A percentile compares a stretch with the other conserved stretches of the same genome.
phyloP scores from a whole-genome alignment of 495 filamentous ascomycete species.

The Podospora sp. region DNA sequence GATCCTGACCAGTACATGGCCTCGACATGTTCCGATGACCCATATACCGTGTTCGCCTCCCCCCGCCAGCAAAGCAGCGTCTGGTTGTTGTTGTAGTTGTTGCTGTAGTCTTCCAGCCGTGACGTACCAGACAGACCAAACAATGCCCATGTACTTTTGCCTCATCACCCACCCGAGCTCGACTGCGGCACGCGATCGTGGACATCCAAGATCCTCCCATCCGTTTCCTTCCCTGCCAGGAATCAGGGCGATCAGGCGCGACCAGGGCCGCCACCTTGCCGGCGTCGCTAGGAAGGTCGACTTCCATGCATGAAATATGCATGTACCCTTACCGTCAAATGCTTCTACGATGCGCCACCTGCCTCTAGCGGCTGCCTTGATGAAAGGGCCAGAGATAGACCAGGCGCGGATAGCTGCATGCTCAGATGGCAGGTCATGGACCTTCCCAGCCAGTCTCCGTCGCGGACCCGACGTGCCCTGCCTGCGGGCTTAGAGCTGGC shows the following conservation, averaged over 20 bases:
- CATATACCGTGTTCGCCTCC: conserved; percentile 9
- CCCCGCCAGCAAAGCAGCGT: conserved; percentile 9
- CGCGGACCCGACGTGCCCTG: conserved; percentile 23
- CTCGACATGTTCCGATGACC: conserved; percentile 4
- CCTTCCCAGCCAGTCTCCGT: conserved; percentile 23
- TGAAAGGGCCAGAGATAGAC: conserved; percentile 28
- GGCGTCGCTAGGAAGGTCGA: conserved; percentile 30
- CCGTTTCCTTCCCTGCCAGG: background rate
- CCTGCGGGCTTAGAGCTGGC: conserved; percentile 16
- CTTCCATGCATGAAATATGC: conserved; percentile 41
- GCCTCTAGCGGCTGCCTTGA: conserved; percentile 32
- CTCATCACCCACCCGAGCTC: background rate
- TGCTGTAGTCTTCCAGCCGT: background rate
- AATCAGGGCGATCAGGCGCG: conserved; percentile 9
- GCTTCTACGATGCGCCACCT: conserved; percentile 33
- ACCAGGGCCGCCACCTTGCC: conserved; percentile 18
- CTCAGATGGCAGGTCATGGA: conserved; percentile 29
- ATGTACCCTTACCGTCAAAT: conserved; percentile 36
- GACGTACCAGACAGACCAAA: background rate
- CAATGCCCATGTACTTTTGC: background rate
- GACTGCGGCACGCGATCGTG: background rate
- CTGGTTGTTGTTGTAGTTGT: background rate
- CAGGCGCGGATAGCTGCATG: conserved; percentile 37
- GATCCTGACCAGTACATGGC: conserved; percentile 6
- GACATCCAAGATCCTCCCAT: background rate